Conservation (phyloP, 2,329 filamentous ascomycete species). For the Truncatella angustata region DNA sequence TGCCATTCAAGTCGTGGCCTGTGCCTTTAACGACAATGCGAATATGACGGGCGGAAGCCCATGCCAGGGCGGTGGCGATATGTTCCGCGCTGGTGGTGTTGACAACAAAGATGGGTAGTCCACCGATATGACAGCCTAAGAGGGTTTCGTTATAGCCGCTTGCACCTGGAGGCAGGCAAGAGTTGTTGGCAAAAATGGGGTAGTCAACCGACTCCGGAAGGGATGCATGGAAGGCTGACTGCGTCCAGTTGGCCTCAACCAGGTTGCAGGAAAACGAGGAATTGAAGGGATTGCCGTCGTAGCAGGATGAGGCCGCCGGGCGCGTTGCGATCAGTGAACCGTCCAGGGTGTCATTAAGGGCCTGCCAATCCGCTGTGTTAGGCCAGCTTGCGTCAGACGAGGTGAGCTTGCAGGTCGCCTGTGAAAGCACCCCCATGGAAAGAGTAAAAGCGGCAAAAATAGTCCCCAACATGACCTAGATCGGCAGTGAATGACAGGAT, state of each 20-base stretch:
- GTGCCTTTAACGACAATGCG: constrained; percentile 47
- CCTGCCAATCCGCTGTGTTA: neutral
- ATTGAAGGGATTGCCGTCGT: neutral
- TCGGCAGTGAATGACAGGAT: no score
- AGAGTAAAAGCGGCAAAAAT: neutral
- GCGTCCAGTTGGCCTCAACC: neutral
- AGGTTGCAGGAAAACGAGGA: neutral
- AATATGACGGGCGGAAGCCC: constrained; percentile 38
- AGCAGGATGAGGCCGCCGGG: neutral
- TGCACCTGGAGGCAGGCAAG: constrained; percentile 18
- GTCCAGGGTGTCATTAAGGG: neutral
- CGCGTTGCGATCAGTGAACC: neutral
- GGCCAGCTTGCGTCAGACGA: neutral
- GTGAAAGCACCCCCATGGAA: neutral
- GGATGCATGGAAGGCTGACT: neutral
- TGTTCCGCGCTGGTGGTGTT: constrained; percentile 19
- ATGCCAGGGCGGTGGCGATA: constrained; percentile 23
- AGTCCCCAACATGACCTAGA: no score
- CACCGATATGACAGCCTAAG: constrained; percentile 14
- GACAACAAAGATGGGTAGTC: constrained; percentile 10
- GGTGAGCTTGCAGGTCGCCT: neutral
- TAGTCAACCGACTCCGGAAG: neutral
- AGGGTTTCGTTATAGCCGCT: constrained; percentile 11
- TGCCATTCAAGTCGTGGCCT: constrained; percentile 37
- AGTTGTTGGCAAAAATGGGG: neutral